phyloP scores from a whole-genome alignment of 768 basidiomycete species.

The Lactarius indigo region DNA sequence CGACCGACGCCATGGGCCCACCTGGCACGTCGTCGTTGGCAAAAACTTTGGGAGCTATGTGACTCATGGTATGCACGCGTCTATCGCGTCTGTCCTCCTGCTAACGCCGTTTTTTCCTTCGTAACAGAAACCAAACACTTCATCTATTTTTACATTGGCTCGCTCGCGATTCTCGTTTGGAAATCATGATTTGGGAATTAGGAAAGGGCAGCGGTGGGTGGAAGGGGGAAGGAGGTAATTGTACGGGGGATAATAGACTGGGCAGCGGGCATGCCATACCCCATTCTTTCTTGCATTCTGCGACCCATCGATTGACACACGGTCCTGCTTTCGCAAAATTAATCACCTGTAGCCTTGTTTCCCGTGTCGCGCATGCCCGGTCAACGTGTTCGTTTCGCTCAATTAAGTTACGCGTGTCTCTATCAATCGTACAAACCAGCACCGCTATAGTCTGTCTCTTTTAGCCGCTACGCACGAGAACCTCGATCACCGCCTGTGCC shows the following conservation, averaged over 20 bases:
- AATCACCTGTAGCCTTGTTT: not conserved
- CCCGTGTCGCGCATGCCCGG: not conserved
- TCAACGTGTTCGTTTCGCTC: slow-evolving; percentile 15
- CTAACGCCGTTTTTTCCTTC: not conserved
- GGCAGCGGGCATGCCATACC: slow-evolving; percentile 6
- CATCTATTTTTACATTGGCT: slow-evolving; percentile 96
- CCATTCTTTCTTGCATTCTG: slow-evolving; percentile 3
- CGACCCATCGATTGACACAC: slow-evolving; percentile 11
- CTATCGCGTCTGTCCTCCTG: slow-evolving; percentile 17
- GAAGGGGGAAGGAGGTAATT: not conserved
- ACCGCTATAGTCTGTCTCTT: slow-evolving; percentile 6
- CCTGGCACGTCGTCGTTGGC: slow-evolving; percentile 98
- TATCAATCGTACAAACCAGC: slow-evolving; percentile 10
- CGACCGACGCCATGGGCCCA: slow-evolving; percentile 86
- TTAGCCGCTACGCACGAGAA: slow-evolving; percentile 23
- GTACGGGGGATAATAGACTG: slow-evolving; percentile 11
- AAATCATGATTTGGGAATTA: slow-evolving; percentile 55
- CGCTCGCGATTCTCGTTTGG: slow-evolving; percentile 92
- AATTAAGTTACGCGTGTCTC: not conserved
- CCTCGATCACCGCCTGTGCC: slow-evolving; percentile 25
- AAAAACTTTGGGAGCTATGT: slow-evolving; percentile 99
- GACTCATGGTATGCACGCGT: slow-evolving; percentile 73
- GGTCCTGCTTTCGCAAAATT: slow-evolving; percentile 5
- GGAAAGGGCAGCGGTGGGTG: not conserved
- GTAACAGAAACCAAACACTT: slow-evolving; percentile 91